A percentile compares a stretch with the other conserved stretches of the same genome.
Evolutionary conservation across 441 rosid genomes (phyloP).

Genomic region (Mallotus repandus): DNA sequence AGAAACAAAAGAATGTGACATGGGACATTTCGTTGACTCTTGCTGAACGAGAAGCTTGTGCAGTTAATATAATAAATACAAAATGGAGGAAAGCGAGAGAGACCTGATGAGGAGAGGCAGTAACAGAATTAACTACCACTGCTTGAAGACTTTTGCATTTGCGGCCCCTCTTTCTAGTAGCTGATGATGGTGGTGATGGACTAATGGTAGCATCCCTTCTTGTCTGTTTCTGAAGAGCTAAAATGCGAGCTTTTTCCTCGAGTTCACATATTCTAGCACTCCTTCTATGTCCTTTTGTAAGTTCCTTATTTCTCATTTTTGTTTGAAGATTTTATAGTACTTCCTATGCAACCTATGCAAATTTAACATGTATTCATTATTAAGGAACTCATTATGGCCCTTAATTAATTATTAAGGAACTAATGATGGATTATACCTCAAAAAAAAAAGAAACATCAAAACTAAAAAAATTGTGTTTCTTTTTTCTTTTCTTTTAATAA

Average conservation of each 20-base stretch:
- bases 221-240: not conserved
- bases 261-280: conserved; percentile 27
- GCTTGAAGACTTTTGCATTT: conserved; percentile 30
- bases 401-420: not conserved
- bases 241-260: conserved; percentile 17
- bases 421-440: not conserved
- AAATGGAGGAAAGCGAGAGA: not conserved
- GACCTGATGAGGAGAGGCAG: conserved; percentile 17
- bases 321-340: too few relatives aligned
- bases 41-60: too few relatives aligned
- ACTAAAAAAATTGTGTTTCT: not conserved
- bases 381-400: not conserved
- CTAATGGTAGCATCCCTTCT: not conserved
- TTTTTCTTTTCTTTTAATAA: not conserved
- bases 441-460: not conserved
- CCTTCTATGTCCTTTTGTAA: conserved; percentile 18
- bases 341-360: not conserved
- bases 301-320: conserved; percentile 3
- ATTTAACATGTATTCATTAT: not conserved
- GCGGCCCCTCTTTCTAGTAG: conserved; percentile 21
- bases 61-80: not conserved
- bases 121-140: conserved; percentile 12
- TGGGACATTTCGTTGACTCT: too few relatives aligned
- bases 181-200: not conserved
- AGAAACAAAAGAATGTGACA: too few relatives aligned